A percentile compares a stretch with the other conserved stretches of the same genome.
Evolutionary conservation across 306 rosid species (phyloP).

Genomic region (Amphicarpaea edgeworthii): DNA sequence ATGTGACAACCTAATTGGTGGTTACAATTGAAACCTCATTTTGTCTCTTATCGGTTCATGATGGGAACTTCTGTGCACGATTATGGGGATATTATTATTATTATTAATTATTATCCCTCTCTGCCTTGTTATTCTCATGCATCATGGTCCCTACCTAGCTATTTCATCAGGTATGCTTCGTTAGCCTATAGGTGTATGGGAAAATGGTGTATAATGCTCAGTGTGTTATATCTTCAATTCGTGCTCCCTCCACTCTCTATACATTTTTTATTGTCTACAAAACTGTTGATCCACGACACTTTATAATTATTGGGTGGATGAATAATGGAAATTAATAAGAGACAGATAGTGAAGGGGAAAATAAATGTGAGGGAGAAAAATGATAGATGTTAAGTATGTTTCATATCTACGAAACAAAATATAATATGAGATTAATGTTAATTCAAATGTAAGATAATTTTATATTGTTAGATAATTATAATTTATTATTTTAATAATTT

Average conservation of each 20-base stretch:
- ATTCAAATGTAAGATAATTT: too few relatives aligned
- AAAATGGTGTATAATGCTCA: neutral
- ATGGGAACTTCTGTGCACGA: constrained; percentile 3
- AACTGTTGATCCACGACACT: neutral
- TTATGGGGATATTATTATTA: neutral
- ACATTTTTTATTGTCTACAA: neutral
- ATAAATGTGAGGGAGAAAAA: too few relatives aligned
- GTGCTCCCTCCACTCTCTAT: constrained; percentile 34
- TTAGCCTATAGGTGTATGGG: neutral
- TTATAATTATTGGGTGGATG: too few relatives aligned
- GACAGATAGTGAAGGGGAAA: too few relatives aligned
- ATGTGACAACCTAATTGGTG: neutral
- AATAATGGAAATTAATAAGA: too few relatives aligned
- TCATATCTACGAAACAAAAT: too few relatives aligned
- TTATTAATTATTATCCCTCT: too few relatives aligned
- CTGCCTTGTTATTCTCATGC: neutral
- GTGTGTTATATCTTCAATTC: constrained; percentile 20
- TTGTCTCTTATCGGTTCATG: neutral
- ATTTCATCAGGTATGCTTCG: neutral
- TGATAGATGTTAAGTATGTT: too few relatives aligned
- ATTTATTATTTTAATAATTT: too few relatives aligned
- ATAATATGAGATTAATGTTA: too few relatives aligned
- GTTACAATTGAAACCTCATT: neutral
- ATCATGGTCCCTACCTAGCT: neutral
- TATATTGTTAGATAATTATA: too few relatives aligned